Conservation (phyloP, 2,329 filamentous ascomycete species). For the Claviceps arundinis region DNA sequence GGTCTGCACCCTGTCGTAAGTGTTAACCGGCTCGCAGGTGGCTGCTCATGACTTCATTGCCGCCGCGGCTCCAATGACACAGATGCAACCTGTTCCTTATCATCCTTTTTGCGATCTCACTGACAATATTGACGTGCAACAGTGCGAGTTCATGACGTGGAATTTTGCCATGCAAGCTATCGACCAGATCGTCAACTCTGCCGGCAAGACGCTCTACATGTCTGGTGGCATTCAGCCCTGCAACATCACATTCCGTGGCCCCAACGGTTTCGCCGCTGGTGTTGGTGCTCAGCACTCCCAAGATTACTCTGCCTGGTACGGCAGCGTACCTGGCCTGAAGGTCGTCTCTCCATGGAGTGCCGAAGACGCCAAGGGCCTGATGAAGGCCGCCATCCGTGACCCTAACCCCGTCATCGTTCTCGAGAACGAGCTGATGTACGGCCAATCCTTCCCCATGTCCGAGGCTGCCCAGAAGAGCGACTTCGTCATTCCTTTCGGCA, state of each 20-base stretch:
- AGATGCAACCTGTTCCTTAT: not conserved
- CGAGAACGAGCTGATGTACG: constrained; percentile 86
- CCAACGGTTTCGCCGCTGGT: constrained; percentile 94
- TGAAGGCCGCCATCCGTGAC: constrained; percentile 96
- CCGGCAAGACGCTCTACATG: constrained; percentile 99
- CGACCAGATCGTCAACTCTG: constrained; percentile 98
- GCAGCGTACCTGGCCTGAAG: constrained; percentile 93
- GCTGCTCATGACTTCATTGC: no score
- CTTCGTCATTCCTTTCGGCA: constrained; percentile 94
- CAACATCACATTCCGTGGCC: constrained; percentile 98
- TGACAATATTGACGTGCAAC: constrained; percentile 1
- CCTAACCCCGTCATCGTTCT: constrained; percentile 91
- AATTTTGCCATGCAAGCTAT: constrained; percentile 99
- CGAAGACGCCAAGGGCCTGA: constrained; percentile 93
- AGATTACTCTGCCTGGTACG: constrained; percentile 98
- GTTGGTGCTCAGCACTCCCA: constrained; percentile 97
- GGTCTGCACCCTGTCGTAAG: constrained; percentile 87
- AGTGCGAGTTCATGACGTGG: constrained; percentile 99
- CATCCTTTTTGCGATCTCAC: not conserved
- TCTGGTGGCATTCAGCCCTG: constrained; percentile 98
- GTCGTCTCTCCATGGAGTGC: constrained; percentile 92
- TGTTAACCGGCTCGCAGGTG: constrained; percentile 12
- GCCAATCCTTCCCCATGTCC: constrained; percentile 91
- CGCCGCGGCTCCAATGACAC: not conserved
- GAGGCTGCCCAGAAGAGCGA: constrained; percentile 91